These are phyloP conservation scores for Picea sitchensis DNA, from an alignment of 75 land plant genomes.

Conservation along the genomic window DNA sequence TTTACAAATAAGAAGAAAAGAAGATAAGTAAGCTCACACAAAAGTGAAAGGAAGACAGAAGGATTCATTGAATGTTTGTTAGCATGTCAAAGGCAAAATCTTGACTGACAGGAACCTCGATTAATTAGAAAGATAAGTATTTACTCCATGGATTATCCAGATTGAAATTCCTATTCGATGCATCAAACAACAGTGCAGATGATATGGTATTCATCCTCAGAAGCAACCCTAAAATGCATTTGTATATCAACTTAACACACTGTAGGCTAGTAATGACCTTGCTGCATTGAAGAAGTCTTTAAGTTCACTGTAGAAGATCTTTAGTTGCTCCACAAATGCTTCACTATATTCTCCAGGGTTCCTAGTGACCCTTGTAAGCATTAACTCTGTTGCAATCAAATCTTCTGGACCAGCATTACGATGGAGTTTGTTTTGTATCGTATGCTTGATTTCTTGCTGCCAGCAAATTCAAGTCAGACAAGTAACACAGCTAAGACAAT, in stretches of 20 bases:
- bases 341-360: conserved; percentile 87
- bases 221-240: not conserved
- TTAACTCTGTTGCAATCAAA: conserved; percentile 87
- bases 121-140: not conserved
- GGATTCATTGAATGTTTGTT: not conserved
- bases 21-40: not conserved
- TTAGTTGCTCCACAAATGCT: conserved; percentile 91
- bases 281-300: conserved; percentile 99
- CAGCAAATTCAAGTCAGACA: not conserved
- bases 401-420: conserved; percentile 99
- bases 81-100: not conserved
- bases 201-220: not conserved
- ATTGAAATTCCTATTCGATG: conserved; percentile 4
- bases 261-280: conserved; percentile 41
- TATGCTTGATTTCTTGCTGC: conserved; percentile 97
- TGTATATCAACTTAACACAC: not conserved
- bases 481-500: conserved; percentile 2
- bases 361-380: conserved; percentile 85
- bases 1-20: too few species aligned
- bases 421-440: conserved; percentile 98
- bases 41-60: not conserved
- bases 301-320: conserved; percentile 81
- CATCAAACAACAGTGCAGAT: not conserved
- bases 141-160: not conserved
- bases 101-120: not conserved